phyloP scores from a whole-genome alignment of 2,329 filamentous ascomycete genomes.

The Stromatinia cepivora region DNA sequence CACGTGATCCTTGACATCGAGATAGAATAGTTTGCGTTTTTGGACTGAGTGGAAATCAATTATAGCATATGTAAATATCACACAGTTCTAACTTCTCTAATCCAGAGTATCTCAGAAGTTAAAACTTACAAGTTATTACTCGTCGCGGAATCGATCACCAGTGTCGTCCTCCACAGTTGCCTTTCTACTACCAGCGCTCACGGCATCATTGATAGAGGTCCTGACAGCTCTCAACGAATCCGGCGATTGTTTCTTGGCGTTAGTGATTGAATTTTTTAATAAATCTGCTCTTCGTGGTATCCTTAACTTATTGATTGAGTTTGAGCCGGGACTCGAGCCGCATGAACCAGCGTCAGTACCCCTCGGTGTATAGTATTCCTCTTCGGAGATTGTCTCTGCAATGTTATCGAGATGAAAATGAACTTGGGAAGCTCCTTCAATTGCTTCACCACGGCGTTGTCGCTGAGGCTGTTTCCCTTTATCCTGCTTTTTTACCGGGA shows the following conservation, averaged over 20 bases:
- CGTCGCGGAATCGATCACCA: not conserved
- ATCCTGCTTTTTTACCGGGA: not conserved
- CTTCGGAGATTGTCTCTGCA: not conserved
- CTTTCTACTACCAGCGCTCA: not conserved
- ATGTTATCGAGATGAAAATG: not conserved
- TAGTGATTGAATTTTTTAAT: not conserved
- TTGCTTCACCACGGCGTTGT: not conserved
- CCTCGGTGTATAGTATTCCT: not conserved
- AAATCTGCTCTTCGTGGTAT: not conserved
- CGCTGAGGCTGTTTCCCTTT: not conserved
- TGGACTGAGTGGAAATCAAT: no score
- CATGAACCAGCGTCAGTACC: not conserved
- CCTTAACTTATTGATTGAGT: not conserved
- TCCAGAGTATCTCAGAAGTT: not conserved
- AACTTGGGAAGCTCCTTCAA: not conserved
- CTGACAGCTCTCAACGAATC: not conserved
- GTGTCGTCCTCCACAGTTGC: not conserved
- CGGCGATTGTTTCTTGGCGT: not conserved
- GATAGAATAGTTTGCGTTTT: no score
- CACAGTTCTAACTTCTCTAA: not conserved
- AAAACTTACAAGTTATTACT: not conserved
- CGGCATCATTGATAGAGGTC: not conserved
- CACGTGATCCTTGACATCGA: no score
- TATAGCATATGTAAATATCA: no score
- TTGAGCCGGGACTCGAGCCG: not conserved